phyloP scores from a whole-genome alignment of 2,329 filamentous ascomycete genomes.

The Sordariomycetes sp. region DNA sequence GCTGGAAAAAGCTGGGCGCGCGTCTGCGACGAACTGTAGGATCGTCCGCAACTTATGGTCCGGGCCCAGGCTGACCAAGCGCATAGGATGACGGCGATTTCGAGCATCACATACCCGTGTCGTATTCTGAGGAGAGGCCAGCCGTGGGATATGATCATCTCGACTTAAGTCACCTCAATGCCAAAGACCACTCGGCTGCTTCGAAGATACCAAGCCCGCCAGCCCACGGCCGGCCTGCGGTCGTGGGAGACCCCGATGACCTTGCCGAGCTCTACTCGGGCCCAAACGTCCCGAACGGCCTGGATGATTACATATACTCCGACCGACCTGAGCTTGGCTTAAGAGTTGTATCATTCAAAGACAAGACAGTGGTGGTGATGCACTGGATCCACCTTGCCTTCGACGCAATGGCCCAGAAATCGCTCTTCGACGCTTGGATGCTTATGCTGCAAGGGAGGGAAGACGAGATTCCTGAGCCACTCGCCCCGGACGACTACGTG shows the following conservation, averaged over 20 bases:
- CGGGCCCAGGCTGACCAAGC: not conserved
- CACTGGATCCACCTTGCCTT: conserved; percentile 28
- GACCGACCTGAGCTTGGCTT: conserved; percentile 30
- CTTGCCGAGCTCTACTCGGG: conserved; percentile 11
- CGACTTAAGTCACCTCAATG: conserved; percentile 13
- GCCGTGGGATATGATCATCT: conserved; percentile 22
- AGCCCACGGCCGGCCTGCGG: conserved; percentile 9
- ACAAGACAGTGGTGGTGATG: conserved; percentile 29
- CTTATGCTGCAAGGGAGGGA: conserved; percentile 22
- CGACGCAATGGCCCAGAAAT: conserved; percentile 27
- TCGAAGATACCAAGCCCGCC: conserved; percentile 15
- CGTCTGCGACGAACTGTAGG: conserved; percentile 12
- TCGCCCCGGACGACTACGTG: conserved; percentile 15
- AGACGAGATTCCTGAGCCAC: conserved; percentile 16
- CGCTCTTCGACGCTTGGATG: conserved; percentile 27
- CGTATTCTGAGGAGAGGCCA: conserved; percentile 22
- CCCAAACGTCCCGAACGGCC: conserved; percentile 11
- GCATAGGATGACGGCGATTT: conserved; percentile 16
- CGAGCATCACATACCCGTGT: conserved; percentile 29
- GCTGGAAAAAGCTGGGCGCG: conserved; percentile 15
- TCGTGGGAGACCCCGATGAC: conserved; percentile 13
- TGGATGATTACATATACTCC: conserved; percentile 24
- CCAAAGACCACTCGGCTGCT: conserved; percentile 23
- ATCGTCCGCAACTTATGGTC: not conserved
- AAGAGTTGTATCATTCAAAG: conserved; percentile 29